Evolutionary conservation across 306 rosid genomes (phyloP).

Genomic region (Acacia melanoxylon): DNA sequence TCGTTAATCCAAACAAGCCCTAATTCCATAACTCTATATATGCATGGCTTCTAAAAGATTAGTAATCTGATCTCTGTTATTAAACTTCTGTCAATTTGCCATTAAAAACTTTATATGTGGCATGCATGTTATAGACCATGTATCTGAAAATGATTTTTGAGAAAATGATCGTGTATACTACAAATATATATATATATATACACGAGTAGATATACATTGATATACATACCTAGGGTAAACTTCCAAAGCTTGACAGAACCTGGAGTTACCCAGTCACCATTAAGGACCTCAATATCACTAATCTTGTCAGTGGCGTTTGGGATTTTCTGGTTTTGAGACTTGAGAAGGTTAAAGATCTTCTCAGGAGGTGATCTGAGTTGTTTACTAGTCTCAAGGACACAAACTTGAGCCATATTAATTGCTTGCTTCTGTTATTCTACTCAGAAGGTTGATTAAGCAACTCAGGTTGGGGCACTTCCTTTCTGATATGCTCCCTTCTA

Average conservation of each 20-base stretch:
- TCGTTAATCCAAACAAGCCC: too few relatives aligned
- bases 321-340: neutral
- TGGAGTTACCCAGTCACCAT: constrained; percentile 8
- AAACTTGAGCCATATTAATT: neutral
- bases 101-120: neutral
- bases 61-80: neutral
- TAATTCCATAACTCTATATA: too few relatives aligned
- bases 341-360: neutral
- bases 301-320: neutral
- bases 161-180: neutral
- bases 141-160: neutral
- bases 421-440: neutral
- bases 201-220: neutral
- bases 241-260: constrained; percentile 17
- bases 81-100: neutral
- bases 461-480: neutral
- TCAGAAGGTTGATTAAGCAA: neutral
- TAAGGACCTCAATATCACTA: neutral
- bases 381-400: neutral
- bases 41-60: neutral
- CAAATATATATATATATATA: neutral
- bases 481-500: neutral
- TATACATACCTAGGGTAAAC: neutral
- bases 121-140: neutral
- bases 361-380: neutral